These are phyloP conservation scores for Neoarthrinium moseri DNA, from an alignment of 2,329 filamentous ascomycete genomes.

Conservation along the genomic window DNA sequence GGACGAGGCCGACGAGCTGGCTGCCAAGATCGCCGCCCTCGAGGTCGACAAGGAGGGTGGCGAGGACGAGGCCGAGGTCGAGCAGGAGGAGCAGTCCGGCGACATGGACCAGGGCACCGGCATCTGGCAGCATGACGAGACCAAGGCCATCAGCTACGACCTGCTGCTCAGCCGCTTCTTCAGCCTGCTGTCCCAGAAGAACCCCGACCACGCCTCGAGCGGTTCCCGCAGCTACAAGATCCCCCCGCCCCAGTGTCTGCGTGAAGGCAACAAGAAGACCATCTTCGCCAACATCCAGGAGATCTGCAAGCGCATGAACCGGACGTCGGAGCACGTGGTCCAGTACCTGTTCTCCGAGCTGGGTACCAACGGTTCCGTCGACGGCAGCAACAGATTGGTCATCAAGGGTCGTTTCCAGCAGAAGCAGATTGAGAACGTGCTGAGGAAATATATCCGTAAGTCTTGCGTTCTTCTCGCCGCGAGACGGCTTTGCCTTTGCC, in stretches of 20 bases:
- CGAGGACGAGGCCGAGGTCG: conserved; percentile 45
- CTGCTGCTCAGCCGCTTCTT: conserved; percentile 91
- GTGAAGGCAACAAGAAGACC: conserved; percentile 99
- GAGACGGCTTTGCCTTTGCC: neutral
- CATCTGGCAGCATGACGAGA: conserved; percentile 83
- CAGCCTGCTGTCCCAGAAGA: conserved; percentile 88
- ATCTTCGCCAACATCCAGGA: conserved; percentile 99
- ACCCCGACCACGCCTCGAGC: conserved; percentile 89
- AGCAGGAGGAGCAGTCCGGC: conserved; percentile 60
- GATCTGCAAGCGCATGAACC: conserved; percentile 99
- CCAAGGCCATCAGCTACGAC: conserved; percentile 76
- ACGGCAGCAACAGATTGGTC: conserved; percentile 87
- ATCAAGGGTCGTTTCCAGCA: conserved; percentile 99
- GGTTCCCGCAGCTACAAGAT: conserved; percentile 98
- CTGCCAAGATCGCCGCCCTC: conserved; percentile 60
- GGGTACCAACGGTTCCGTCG: conserved; percentile 94
- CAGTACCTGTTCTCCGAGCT: conserved; percentile 96
- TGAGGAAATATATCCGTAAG: conserved; percentile 91
- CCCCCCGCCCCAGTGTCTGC: conserved; percentile 94
- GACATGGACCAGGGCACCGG: conserved; percentile 87
- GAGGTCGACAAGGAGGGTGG: conserved; percentile 62
- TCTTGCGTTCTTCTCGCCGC: conserved; percentile 18
- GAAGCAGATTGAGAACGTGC: conserved; percentile 97
- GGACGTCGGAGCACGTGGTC: conserved; percentile 95
- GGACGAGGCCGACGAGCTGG: conserved; percentile 50